Evolutionary conservation across 345 rosid genomes (phyloP).

Genomic region (Trapa incisa): DNA sequence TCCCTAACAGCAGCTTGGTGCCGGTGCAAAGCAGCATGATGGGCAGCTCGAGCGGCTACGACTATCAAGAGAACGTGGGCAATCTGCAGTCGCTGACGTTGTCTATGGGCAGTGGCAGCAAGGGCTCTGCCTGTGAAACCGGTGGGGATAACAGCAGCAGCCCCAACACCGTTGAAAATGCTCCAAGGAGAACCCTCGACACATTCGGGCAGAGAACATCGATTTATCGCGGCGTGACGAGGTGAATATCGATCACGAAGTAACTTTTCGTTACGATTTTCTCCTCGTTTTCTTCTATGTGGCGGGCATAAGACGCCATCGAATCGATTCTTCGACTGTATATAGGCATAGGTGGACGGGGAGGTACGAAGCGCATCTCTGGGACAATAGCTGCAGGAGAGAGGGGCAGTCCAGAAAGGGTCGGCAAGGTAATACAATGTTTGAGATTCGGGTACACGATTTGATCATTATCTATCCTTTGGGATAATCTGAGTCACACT

Average conservation of each 20-base stretch:
- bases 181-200: conserved; percentile 79
- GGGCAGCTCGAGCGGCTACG: conserved; percentile 29
- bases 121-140: conserved; percentile 47
- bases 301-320: not conserved
- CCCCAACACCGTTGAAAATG: conserved; percentile 35
- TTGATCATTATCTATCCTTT: not conserved
- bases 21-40: conserved; percentile 38
- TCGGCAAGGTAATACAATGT: conserved; percentile 53
- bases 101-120: conserved; percentile 88
- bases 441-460: not conserved
- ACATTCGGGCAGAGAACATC: conserved; percentile 97
- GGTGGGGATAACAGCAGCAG: conserved; percentile 46
- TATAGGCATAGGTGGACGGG: conserved; percentile 98
- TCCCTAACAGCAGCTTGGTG: conserved; percentile 36
- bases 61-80: conserved; percentile 55
- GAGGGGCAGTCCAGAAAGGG: conserved; percentile 99
- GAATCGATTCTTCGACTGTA: conserved; percentile 4
- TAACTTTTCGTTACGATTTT: not conserved
- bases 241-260: conserved; percentile 21
- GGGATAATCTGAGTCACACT: not conserved
- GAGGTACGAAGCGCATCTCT: conserved; percentile 96
- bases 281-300: not conserved
- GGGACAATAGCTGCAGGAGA: conserved; percentile 98
- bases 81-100: conserved; percentile 74
- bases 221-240: conserved; percentile 93